Percentiles rank a stretch among this genome's conserved stretches.
Conservation (phyloP, 768 basidiomycete species). For the Trametes elegans region DNA sequence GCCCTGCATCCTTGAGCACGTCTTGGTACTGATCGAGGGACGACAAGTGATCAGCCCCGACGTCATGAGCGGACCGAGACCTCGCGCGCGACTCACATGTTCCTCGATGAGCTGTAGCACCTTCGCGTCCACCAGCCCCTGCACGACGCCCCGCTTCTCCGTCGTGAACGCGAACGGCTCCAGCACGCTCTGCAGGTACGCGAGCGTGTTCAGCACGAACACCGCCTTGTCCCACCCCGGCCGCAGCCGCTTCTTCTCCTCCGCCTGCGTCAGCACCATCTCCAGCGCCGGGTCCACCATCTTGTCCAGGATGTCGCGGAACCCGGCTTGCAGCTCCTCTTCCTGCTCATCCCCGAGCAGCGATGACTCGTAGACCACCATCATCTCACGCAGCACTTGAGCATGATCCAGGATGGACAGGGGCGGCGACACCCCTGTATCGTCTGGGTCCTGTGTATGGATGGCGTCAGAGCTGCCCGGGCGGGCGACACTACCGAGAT, state of each 20-base stretch:
- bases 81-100: slow-evolving; percentile 59
- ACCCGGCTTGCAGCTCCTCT: slow-evolving; percentile 38
- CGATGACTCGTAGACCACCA: slow-evolving; percentile 86
- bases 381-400: slow-evolving; percentile 84
- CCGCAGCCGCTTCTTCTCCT: slow-evolving; percentile 54
- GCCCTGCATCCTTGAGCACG: slow-evolving; percentile 54
- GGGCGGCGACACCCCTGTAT: slow-evolving; percentile 71
- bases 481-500: background rate
- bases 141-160: slow-evolving; percentile 56
- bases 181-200: slow-evolving; percentile 70
- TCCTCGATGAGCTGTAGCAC: slow-evolving; percentile 70
- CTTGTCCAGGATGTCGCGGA: slow-evolving; percentile 74
- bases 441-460: slow-evolving; percentile 58
- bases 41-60: background rate
- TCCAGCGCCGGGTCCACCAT: slow-evolving; percentile 83
- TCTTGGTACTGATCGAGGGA: slow-evolving; percentile 40
- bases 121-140: slow-evolving; percentile 56
- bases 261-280: slow-evolving; percentile 67
- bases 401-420: slow-evolving; percentile 77
- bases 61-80: background rate
- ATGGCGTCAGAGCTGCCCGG: background rate
- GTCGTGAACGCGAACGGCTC: slow-evolving; percentile 67
- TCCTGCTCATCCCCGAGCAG: slow-evolving; percentile 56
- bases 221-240: slow-evolving; percentile 79
- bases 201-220: slow-evolving; percentile 84